These are phyloP conservation scores for Fusarium tanahbumbuense DNA, from an alignment of 2,329 filamentous ascomycete genomes.

Conservation along the genomic window DNA sequence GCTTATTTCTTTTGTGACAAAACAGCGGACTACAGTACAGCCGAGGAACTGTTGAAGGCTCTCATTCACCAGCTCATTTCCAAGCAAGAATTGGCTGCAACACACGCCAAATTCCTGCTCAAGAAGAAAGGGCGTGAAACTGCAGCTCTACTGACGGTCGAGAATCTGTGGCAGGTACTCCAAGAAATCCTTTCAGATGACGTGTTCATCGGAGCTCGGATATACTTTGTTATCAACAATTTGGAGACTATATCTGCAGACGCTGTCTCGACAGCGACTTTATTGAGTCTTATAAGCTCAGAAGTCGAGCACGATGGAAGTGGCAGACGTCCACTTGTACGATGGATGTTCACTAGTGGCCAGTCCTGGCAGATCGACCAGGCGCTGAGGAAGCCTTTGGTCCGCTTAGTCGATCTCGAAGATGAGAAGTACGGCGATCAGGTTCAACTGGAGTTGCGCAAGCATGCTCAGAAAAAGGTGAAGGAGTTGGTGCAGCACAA, in stretches of 20 bases:
- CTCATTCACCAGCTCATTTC: constrained; percentile 54
- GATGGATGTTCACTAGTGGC: constrained; percentile 57
- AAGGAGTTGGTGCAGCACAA: constrained; percentile 50
- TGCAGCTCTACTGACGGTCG: constrained; percentile 24
- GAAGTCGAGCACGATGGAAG: constrained; percentile 16
- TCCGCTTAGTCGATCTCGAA: constrained; percentile 35
- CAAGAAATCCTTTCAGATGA: constrained; percentile 56
- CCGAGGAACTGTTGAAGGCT: constrained; percentile 57
- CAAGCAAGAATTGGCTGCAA: constrained; percentile 49
- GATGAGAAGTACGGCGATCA: constrained; percentile 35
- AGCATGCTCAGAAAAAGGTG: constrained; percentile 52
- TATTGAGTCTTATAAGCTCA: constrained; percentile 6
- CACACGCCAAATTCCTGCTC: constrained; percentile 51
- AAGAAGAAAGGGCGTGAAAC: constrained; percentile 40
- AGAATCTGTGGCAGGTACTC: constrained; percentile 54
- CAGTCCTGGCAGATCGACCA: constrained; percentile 20
- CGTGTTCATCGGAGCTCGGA: constrained; percentile 29
- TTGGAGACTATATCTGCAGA: constrained; percentile 54
- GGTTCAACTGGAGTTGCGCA: constrained; percentile 35
- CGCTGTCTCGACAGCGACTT: constrained; percentile 23
- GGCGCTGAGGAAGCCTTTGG: constrained; percentile 2
- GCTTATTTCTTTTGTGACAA: constrained; percentile 58
- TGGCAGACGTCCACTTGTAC: constrained; percentile 26
- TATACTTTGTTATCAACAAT: constrained; percentile 58
- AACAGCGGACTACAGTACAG: constrained; percentile 52